Conservation (phyloP, 345 rosid genomes). For the Acer negundo region DNA sequence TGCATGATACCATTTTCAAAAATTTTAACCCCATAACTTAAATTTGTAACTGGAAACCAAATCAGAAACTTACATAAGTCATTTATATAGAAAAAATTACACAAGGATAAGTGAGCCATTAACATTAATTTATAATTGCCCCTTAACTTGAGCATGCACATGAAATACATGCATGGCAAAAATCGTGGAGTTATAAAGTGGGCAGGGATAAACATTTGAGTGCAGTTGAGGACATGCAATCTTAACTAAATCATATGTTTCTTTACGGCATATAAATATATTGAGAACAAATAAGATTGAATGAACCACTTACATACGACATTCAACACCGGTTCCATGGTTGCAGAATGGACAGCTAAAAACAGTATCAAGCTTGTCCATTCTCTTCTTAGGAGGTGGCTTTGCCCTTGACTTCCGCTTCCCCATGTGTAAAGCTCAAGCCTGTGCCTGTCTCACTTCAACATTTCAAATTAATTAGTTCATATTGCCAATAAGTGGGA, state of each 20-base stretch:
- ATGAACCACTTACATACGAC: constrained; percentile 56
- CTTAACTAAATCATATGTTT: not conserved
- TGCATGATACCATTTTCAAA: not conserved
- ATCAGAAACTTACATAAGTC: not conserved
- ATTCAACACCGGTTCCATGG: constrained; percentile 92
- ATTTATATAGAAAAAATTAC: not conserved
- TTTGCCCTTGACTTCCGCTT: constrained; percentile 96
- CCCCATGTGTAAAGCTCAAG: constrained; percentile 54
- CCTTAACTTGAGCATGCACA: not conserved
- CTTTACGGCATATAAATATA: not conserved
- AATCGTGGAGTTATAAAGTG: not conserved
- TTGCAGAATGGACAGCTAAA: constrained; percentile 98
- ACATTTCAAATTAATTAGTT: not conserved
- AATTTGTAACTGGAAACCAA: not conserved
- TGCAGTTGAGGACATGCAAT: not conserved
- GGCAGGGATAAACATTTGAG: not conserved
- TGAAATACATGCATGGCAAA: not conserved
- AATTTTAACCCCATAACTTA: not conserved
- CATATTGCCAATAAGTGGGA: not conserved
- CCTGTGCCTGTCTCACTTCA: not conserved
- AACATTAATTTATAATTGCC: not conserved
- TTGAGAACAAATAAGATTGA: not conserved
- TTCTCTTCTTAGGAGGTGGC: constrained; percentile 90
- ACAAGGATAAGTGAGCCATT: not conserved
- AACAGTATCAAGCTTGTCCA: constrained; percentile 93